Evolutionary conservation across 1,284 basidiomycete species (phyloP).

Genomic region (Meripilus lineatus): DNA sequence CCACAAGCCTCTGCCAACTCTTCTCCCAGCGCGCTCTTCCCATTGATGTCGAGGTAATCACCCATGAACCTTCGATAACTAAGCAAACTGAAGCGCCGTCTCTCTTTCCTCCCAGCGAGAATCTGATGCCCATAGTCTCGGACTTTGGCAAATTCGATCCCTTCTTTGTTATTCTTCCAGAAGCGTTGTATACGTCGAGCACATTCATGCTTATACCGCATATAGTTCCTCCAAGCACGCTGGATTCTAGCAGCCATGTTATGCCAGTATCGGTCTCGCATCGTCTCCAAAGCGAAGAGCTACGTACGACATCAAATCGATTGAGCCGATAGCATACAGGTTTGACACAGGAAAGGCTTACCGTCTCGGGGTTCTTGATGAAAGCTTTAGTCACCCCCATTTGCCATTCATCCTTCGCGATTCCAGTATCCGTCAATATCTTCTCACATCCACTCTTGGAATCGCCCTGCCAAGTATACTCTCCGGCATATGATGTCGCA

Average conservation of each 20-base stretch:
- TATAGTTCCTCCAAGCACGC: slow-evolving; percentile 93
- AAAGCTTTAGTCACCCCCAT: slow-evolving; percentile 99
- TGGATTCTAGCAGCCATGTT: slow-evolving; percentile 99
- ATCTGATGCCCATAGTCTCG: slow-evolving; percentile 95
- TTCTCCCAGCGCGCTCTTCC: slow-evolving; percentile 76
- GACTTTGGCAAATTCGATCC: slow-evolving; percentile 82
- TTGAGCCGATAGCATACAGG: not conserved
- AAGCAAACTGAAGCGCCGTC: slow-evolving; percentile 88
- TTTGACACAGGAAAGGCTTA: slow-evolving; percentile 30
- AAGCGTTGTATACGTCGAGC: slow-evolving; percentile 95
- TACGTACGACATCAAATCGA: slow-evolving; percentile 25
- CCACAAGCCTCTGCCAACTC: slow-evolving; percentile 75
- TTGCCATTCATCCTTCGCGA: slow-evolving; percentile 97
- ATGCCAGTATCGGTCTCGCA: slow-evolving; percentile 99
- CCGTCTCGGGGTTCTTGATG: slow-evolving; percentile 99
- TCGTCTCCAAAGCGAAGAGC: slow-evolving; percentile 97
- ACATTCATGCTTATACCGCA: slow-evolving; percentile 94
- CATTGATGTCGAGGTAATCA: slow-evolving; percentile 92
- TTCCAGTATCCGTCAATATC: slow-evolving; percentile 93
- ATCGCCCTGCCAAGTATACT: slow-evolving; percentile 96
- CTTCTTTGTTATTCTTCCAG: slow-evolving; percentile 98
- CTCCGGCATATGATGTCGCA: slow-evolving; percentile 95
- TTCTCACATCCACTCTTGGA: slow-evolving; percentile 88
- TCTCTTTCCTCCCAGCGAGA: slow-evolving; percentile 89
- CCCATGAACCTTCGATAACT: slow-evolving; percentile 96